Conservation (phyloP, 176 grass and related monocot species). For the Puya raimondii region DNA sequence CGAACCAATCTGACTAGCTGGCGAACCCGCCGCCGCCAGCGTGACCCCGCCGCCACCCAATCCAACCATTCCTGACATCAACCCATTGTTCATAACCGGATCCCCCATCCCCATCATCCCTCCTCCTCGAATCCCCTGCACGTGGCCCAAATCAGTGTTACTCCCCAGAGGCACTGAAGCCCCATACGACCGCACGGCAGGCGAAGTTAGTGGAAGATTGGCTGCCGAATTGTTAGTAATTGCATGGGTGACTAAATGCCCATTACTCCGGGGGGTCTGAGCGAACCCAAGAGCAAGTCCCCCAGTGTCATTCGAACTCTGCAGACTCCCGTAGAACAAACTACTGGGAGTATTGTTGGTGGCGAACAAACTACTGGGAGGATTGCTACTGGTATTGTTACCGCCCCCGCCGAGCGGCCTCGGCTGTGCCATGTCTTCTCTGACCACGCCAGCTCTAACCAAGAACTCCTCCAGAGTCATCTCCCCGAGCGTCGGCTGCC, state of each 20-base stretch:
- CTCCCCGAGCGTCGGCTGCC: slow-evolving; percentile 67
- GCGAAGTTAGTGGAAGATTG: slow-evolving; percentile 5
- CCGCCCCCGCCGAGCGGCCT: slow-evolving; percentile 20
- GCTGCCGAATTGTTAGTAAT: slow-evolving; percentile 9
- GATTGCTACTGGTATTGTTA: slow-evolving; percentile 17
- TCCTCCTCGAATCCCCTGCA: slow-evolving; percentile 5
- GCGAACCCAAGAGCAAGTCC: slow-evolving; percentile 3
- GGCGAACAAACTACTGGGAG: not conserved
- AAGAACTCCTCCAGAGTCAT: slow-evolving; percentile 91
- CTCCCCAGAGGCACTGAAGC: not conserved
- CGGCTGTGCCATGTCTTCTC: slow-evolving; percentile 29
- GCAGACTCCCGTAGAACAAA: slow-evolving; percentile 36
- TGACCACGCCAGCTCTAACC: slow-evolving; percentile 63
- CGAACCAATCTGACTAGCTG: slow-evolving; percentile 12
- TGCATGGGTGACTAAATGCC: slow-evolving; percentile 4
- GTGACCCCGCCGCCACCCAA: slow-evolving; percentile 24
- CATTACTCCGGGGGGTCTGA: not conserved
- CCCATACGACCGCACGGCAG: not conserved
- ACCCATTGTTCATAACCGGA: slow-evolving; percentile 24
- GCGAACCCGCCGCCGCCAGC: slow-evolving; percentile 15
- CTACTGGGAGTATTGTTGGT: slow-evolving; percentile 12
- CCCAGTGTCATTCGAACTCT: not conserved
- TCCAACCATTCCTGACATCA: slow-evolving; percentile 31
- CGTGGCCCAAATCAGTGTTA: not conserved
- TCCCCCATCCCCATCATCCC: slow-evolving; percentile 34